Conservation (phyloP, 2,329 filamentous ascomycete species). For the Nemania diffusa region DNA sequence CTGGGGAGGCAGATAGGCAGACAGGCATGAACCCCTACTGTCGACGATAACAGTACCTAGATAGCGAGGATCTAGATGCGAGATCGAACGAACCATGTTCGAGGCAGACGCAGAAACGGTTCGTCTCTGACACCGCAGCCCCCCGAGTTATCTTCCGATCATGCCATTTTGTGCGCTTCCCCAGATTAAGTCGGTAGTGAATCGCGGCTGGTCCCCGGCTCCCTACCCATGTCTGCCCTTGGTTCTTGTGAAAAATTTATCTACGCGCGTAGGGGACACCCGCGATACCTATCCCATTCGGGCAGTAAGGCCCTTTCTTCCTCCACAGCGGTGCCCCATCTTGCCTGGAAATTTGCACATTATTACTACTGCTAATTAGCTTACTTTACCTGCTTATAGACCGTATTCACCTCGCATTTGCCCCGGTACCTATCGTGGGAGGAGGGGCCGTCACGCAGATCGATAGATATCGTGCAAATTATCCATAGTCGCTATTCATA, state of each 20-base stretch:
- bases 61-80: not conserved
- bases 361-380: conserved; percentile 4
- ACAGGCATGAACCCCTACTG: not conserved
- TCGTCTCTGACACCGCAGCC: conserved; percentile 12
- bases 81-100: conserved; percentile 21
- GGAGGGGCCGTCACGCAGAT: not conserved
- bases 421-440: too few relatives aligned
- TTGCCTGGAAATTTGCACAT: conserved; percentile 21
- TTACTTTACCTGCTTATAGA: conserved; percentile 1
- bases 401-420: conserved; percentile 9
- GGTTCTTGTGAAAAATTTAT: conserved; percentile 6
- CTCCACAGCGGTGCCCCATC: conserved; percentile 9
- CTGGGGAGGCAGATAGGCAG: too few relatives aligned
- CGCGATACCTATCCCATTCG: conserved; percentile 19
- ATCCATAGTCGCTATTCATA: not conserved
- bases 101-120: conserved; percentile 20
- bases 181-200: conserved; percentile 17
- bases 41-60: not conserved
- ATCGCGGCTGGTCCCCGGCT: not conserved
- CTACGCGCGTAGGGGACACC: not conserved
- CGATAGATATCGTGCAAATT: not conserved
- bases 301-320: conserved; percentile 15
- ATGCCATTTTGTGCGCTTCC: conserved; percentile 8
- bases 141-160: conserved; percentile 14
- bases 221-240: not conserved